Evolutionary conservation across 306 rosid species (phyloP), one percentile per base, ranked within the genome.

Genomic region (Castanea mollissima): DNA sequence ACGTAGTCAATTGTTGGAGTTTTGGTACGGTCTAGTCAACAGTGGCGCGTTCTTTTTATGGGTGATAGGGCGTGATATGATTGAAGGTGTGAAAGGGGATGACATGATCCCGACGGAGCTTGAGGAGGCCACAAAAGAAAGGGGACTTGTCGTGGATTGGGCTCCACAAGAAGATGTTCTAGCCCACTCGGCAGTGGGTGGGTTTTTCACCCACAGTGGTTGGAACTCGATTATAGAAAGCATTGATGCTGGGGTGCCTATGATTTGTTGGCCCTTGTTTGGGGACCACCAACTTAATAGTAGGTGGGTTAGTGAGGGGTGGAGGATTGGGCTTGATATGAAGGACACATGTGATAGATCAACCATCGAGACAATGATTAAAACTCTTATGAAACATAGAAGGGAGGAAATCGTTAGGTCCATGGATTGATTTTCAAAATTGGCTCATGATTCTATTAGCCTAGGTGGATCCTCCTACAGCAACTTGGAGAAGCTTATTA

Each of bases 11-110:
- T 13, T 85, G 5, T 15, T 74, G 41, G 91, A 88, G 84, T 72
- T 87, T 1, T 88, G 89, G 91, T 27, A 83, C 4, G 89, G 89
- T 13, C 16, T 88, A 51, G 84, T 79, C 32, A 73, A 83, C 2
- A 83, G 89, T 51, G 34, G 79, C 9, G 79, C 19, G 34, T 32
- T 32, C 16, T 85, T 88, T 62, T 18, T 83, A 79, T 88, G 91
- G 91, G 89, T 76, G 1, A n/a, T 83, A 4, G 23, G 81, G 70
- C 87, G 8, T 35, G 55, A 62, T 82, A n/a, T 34, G 2, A 6
- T 6, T 72, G 25, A 21, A 11, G 20, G 2, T 52, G 27, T 1
- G 49, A 34, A 34, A 34, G 7, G 12, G 1, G 73, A 67, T 5
- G 49, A 31, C 10, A 3, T 18, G 1, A 29, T 77, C 5, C 84